Base-by-base conservation (phyloP, 225 moss, liverwort and hornwort genomes). In the Bryum argenteum region DNA sequence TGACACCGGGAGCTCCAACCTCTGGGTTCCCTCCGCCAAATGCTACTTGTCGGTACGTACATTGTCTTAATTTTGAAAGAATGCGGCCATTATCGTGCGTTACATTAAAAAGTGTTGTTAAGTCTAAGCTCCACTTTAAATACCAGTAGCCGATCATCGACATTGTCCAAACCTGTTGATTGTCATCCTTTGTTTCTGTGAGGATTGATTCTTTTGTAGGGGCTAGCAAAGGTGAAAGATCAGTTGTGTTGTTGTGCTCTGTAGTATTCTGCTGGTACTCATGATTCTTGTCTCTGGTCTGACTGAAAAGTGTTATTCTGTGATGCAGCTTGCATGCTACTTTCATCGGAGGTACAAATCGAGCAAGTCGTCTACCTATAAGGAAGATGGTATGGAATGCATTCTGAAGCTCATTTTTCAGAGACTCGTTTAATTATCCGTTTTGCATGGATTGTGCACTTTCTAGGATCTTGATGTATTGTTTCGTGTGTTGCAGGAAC, bases 1-100 rank as follows among this genome's bases (percentile, higher is more conserved):
- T 13, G 97, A 97, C 62, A 97, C 97, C 12, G 97, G 97, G 73
- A 97, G 94, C 82, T 92, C 94, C 3, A 97, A 97, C 21, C 82
- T 97, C 19, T 97, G 97, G 97, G 38, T 97, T 45, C 97, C 97
- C 14, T 97, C 97, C 1, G 9, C 88, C n/a, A 96, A 91, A 72
- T 96, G 96, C 82, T 82, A 78, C 71, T 59, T 91, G 5, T 91
- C 97, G 71, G 93, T 93, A 56, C 77, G 84, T 87, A 42, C 22
- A 1, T 54, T 17, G 15, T 48, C 48, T 15, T 10, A 53, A 54
- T 7, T 54, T 22, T 54, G 54, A 38, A 40, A 21, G 1, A 39
- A 15, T 38, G 17, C 10, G 42, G 11, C 55, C 39, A 5, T 56
- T 41, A 1, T 18, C n/a, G n/a, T 21, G 37, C 12, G 5, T 21